Evolutionary conservation across 2,329 filamentous ascomycete species (phyloP).

Genomic region (Bretziella fagacearum): DNA sequence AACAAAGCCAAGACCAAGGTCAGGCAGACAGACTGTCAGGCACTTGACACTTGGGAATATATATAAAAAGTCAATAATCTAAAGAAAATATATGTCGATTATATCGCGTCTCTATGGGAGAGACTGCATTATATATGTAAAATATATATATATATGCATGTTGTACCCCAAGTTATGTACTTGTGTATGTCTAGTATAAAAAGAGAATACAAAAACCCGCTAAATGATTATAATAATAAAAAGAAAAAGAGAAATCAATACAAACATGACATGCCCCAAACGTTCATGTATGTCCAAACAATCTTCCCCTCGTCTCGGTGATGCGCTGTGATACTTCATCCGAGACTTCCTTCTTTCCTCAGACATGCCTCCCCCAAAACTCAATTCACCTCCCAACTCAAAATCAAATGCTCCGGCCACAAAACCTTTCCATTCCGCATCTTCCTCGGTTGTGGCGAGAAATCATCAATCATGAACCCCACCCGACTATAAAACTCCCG

Average conservation of each 20-base stretch:
- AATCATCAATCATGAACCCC: constrained; percentile 39
- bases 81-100: too few species aligned
- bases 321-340: constrained; percentile 1
- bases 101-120: too few species aligned
- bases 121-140: too few species aligned
- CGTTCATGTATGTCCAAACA: background rate
- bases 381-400: constrained; percentile 29
- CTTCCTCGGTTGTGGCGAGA: constrained; percentile 35
- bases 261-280: background rate
- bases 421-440: constrained; percentile 37
- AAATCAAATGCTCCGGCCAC: constrained; percentile 40
- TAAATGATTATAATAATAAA: too few species aligned
- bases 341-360: constrained; percentile 5
- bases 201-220: background rate
- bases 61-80: too few species aligned
- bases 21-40: too few species aligned
- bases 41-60: too few species aligned
- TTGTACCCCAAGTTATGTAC: too few species aligned
- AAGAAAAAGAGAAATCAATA: constrained; percentile 1
- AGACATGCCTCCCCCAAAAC: constrained; percentile 16
- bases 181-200: too few species aligned
- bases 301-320: background rate
- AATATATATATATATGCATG: too few species aligned
- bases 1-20: too few species aligned
- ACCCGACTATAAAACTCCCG: constrained; percentile 43